Evolutionary conservation across 1,284 basidiomycete genomes (phyloP), one percentile per base, ranked within the genome.

Genomic region (Austroboletus niveus): DNA sequence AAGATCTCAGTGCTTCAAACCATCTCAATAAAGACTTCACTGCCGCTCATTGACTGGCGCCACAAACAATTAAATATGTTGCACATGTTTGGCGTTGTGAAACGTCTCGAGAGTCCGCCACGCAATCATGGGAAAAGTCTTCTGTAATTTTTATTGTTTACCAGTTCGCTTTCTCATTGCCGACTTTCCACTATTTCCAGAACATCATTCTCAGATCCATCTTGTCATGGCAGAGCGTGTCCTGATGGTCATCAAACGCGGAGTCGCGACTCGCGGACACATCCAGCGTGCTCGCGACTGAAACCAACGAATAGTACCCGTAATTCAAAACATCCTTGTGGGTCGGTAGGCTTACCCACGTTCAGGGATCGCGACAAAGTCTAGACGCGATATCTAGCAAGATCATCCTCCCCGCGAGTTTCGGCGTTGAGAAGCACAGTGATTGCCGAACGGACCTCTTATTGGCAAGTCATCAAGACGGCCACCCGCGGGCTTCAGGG

Each of bases 341-440:
- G 29, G 40, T n/a, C 42, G 7, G 22, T 44, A 14, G 36, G 36
- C 32, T 2, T 9, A 57, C 24, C 12, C 14, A 56, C 43, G 34
- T 41, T 43, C 30, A 47, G 45, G 50, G 34, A 17, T 40, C 15
- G 38, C 35, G 27, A 45, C 47, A n/a, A 35, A 22, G 11, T 54
- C 36, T 29, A 46, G 30, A 31, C 27, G 12, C 27, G 32, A 36
- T 24, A 22, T 9, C n/a, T 44, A 24, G 27, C 52, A 32, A 34
- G 17, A 30, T 11, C 22, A n/a, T 5, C 14, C 34, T n/a, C 15
- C 34, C 34, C 34, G 34, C 6, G 34, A 15, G n/a, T 35, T 35
- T 35, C 34, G 34, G 34, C 15, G 34, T 35, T 35, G 34, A n/a
- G 34, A 35, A 6, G 34, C 34, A 6, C 34, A 15, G 14, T n/a